Base-by-base conservation (phyloP, 441 rosid species). In the Pelargonium cotyledonis region DNA sequence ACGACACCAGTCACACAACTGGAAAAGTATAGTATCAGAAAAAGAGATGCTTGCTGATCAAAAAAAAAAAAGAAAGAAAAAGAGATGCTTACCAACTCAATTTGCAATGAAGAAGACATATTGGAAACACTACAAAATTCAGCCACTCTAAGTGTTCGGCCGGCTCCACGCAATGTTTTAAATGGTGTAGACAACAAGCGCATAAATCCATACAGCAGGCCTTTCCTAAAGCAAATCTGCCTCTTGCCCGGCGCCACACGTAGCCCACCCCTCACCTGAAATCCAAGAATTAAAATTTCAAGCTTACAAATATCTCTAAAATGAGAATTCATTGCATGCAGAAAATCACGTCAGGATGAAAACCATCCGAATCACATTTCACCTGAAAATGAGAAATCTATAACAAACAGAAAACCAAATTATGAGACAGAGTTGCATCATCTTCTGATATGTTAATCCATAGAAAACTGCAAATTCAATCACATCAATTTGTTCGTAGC, bases 31-130 rank as follows among this genome's bases (percentile, higher is more conserved):
- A 19, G 9, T 1, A 53, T 67, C 38, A 67, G 35, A 44, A 19
- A 12, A 5, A 46, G 8, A 65, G 65, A 68, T 43, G 38, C 82
- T 80, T n/a, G n/a, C n/a, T n/a, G n/a, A n/a, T n/a, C n/a, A n/a
- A n/a, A n/a, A n/a, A n/a, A n/a, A n/a, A n/a, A n/a, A n/a, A n/a
- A n/a, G n/a, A n/a, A n/a, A n/a, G n/a, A n/a, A n/a, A n/a, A n/a
- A n/a, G n/a, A n/a, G n/a, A n/a, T n/a, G n/a, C n/a, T n/a, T 74
- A 92, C 98, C 89, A 95, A 79, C 80, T 95, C 97, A 49, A 95
- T 95, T 77, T 95, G 92, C 77, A 95, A 83, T 0, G 99, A 85
- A 41, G 96, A 88, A 10, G 90, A 82, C 81, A 81, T 73, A 68
- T 76, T 90, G 65, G 88, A 76, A 65, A 88, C 86, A 74, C 92